These are phyloP conservation scores for Chaetoceros tenuissimus DNA, from an alignment of 108 stramenopile genomes.

Conservation along the genomic window DNA sequence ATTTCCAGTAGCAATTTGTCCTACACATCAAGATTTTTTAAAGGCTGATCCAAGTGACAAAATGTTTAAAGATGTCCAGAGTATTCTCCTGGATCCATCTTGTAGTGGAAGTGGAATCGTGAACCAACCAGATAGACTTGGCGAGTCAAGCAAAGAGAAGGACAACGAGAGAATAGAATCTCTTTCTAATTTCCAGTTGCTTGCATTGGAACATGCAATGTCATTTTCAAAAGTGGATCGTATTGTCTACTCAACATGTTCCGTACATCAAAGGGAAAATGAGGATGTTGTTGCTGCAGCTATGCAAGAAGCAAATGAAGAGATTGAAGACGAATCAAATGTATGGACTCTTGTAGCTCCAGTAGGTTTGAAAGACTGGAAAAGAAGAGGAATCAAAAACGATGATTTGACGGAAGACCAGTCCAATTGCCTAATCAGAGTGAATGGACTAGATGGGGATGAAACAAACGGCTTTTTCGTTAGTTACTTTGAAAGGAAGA, in stretches of 20 bases:
- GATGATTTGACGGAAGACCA: constrained; percentile 61
- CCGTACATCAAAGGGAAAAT: constrained; percentile 89
- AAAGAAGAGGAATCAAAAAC: constrained; percentile 64
- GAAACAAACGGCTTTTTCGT: constrained; percentile 98
- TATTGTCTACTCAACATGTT: constrained; percentile 99
- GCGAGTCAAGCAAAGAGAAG: constrained; percentile 8
- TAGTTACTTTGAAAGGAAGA: constrained; percentile 70
- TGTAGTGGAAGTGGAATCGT: constrained; percentile 97
- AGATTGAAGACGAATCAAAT: constrained; percentile 14
- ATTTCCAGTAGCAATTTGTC: constrained; percentile 25
- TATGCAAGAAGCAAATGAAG: constrained; percentile 27
- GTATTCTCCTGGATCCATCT: constrained; percentile 94
- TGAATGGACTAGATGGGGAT: constrained; percentile 81
- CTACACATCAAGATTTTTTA: constrained; percentile 80
- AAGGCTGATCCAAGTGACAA: constrained; percentile 45
- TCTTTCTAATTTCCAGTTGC: constrained; percentile 86
- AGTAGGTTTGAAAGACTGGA: constrained; percentile 73
- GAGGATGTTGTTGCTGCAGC: constrained; percentile 85
- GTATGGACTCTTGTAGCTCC: constrained; percentile 60
- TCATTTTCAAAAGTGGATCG: constrained; percentile 76
- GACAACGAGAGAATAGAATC: constrained; percentile 45
- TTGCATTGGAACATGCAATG: constrained; percentile 85
- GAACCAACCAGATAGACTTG: constrained; percentile 51
- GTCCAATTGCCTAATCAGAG: constrained; percentile 74
- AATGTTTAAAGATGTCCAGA: constrained; percentile 51